These are phyloP conservation scores for Euphrasia confusa DNA, from an alignment of 257 asterid species.

Conservation along the genomic window DNA sequence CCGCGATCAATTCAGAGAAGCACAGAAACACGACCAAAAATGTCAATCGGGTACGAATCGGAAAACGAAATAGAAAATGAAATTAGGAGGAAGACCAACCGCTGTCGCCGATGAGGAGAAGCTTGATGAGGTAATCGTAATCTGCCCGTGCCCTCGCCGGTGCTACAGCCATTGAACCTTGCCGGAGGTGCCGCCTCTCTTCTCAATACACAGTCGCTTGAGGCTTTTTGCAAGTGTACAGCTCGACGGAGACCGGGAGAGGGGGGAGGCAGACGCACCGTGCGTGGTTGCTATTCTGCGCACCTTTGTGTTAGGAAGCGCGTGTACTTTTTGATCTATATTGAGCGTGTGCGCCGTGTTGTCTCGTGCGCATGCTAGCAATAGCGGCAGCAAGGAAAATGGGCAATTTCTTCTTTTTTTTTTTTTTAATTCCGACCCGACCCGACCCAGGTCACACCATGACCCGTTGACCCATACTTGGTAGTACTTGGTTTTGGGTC, in stretches of 20 bases:
- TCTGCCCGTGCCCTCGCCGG: conserved; percentile 67
- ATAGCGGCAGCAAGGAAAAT: conserved; percentile 8
- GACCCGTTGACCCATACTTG: no score
- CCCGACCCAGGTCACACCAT: no score
- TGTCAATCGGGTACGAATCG: conserved; percentile 1
- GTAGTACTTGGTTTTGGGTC: no score
- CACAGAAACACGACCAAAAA: conserved; percentile 1
- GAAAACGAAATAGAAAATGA: background rate
- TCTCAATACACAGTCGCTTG: conserved; percentile 23
- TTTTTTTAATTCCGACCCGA: background rate
- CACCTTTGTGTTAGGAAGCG: background rate
- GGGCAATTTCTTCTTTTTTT: background rate
- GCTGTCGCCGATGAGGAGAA: conserved; percentile 68
- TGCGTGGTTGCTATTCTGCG: conserved; percentile 2
- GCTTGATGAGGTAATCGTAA: conserved; percentile 61
- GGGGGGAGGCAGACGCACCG: conserved; percentile 19
- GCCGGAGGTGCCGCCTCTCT: conserved; percentile 30
- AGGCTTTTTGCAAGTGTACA: conserved; percentile 19
- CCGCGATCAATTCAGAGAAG: conserved; percentile 17
- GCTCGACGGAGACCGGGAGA: conserved; percentile 1
- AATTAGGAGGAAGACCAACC: conserved; percentile 29
- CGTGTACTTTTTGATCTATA: conserved; percentile 13
- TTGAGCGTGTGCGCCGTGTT: conserved; percentile 25
- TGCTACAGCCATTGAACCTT: conserved; percentile 53
- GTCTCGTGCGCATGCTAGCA: conserved; percentile 32